Evolutionary conservation across 176 grass and related monocot genomes (phyloP), one percentile per base, ranked within the genome.

Genomic region (Oryza nivara): DNA sequence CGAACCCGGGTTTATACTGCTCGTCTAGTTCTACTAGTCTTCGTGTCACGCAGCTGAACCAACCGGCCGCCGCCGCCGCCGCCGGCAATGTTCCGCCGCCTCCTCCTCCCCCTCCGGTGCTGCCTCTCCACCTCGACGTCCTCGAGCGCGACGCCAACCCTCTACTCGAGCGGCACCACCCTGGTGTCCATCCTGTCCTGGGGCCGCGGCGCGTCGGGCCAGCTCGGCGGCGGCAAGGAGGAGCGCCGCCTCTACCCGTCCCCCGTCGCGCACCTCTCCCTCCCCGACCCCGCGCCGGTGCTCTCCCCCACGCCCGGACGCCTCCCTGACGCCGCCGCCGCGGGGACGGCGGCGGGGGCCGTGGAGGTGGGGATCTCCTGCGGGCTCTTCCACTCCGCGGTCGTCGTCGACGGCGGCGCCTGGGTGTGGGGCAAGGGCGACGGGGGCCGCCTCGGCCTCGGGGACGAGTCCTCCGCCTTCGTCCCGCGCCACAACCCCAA

Each of bases 351-450:
- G 11, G 58, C 73, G 12, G 61, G 78, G 9, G 67, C 71, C 41
- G 66, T 92, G 34, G 84, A 95, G 71, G 83, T 92, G 58, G 93
- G 93, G 74, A 92, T 99, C 88, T 96, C 96, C 74, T 96, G 96
- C 48, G 96, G 96, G 69, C 85, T 99, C 26, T 99, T 99, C 79
- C 96, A 96, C 82, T 94, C 96, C 2, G 86, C 87, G 5, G 77
- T 96, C 38, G 28, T 96, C 45, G 93, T 96, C 40, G 91, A 84
- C 40, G 91, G 96, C 15, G 73, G 36, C 58, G 77, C 89, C 35
- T 99, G 93, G 96, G 83, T 99, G 9, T 99, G 96, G 96, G 96
- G 96, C 14, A 99, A 96, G 88, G 96, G 96, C 1, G 96, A 96
- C 61, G 93, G 96, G 3, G 93, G 96, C 0, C 88, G 96, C 26